Percentiles rank a stretch among this genome's conserved stretches.
Conservation (phyloP, 2,329 filamentous ascomycete genomes). For the Ophiognomonia clavigignenti-juglandacearum region DNA sequence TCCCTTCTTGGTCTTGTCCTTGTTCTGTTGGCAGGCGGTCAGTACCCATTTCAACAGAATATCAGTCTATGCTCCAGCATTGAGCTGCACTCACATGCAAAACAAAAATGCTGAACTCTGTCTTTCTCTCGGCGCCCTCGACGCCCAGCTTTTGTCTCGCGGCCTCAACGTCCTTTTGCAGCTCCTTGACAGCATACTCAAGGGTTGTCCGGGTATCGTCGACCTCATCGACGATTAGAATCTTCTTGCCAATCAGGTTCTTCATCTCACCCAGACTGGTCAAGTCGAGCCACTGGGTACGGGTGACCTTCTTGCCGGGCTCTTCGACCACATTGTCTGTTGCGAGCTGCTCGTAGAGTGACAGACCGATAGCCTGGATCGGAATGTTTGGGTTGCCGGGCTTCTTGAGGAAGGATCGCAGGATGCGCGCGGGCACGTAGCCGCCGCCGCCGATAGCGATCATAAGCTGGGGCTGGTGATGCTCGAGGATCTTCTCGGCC, state of each 20-base stretch:
- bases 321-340: constrained; percentile 59
- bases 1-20: constrained; percentile 96
- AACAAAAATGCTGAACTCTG: constrained; percentile 91
- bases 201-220: constrained; percentile 93
- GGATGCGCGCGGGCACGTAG: constrained; percentile 93
- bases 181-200: constrained; percentile 87
- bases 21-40: constrained; percentile 60
- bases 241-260: constrained; percentile 84
- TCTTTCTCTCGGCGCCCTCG: constrained; percentile 61
- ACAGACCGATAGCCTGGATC: constrained; percentile 97
- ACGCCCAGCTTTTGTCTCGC: constrained; percentile 62
- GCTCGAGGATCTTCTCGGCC: constrained; percentile 73
- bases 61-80: background rate
- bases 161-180: constrained; percentile 87
- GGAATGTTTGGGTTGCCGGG: constrained; percentile 88
- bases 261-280: constrained; percentile 76
- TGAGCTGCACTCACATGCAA: constrained; percentile 63
- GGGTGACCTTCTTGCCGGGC: constrained; percentile 88
- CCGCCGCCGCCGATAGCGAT: constrained; percentile 97
- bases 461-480: constrained; percentile 91
- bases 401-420: constrained; percentile 94
- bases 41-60: background rate
- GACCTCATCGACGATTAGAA: constrained; percentile 92
- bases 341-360: constrained; percentile 83
- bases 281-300: constrained; percentile 97